Base-by-base conservation (phyloP, 805 yeast genomes). In the Kodamaea sagamina region DNA sequence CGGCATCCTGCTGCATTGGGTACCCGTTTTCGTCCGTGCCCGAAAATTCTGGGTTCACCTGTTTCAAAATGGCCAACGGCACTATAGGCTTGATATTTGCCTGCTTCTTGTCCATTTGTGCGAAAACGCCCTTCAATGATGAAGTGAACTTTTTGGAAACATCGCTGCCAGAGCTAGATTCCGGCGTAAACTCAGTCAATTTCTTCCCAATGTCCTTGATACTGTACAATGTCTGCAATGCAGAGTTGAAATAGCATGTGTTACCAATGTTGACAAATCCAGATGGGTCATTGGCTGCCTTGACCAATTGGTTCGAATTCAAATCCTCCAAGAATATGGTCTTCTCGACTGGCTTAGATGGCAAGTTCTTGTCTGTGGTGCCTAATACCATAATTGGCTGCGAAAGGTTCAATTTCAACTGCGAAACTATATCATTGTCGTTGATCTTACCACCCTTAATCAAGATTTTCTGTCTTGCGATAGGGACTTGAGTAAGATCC, bases 1-100 rank as follows among this genome's bases (percentile, higher is more conserved):
- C 99, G 0, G 99, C 99, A 70, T 93, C 99, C 67, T 93, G 99
- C 68, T 93, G 99, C 64, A 88, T 89, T 59, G 77, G 86, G 44
- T 75, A 67, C 1, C 97, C 97, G 37, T 58, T 64, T 21, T 70
- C 67, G 47, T 80, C 84, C 47, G 81, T 78, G 61, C 92, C 97
- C 32, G 85, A 86, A 65, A 93, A 93, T 65, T 93, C 98, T 1
- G 98, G 97, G 59, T 79, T 86, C 12, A 71, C 67, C 37, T 72
- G 68, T 61, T 97, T 81, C 52, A 87, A 70, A 22, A 79, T 68
- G 27, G 80, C 71, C 48, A 93, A 68, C 46, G 92, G 78, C 32
- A 79, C 70, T 34, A 79, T 62, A 13, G 98, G 98, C 42, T 80
- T 77, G 39, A 85, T 77, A n/a, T 53, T 62, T 37, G 66, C 68